These are phyloP conservation scores for Corynascus novoguineensis DNA, from an alignment of 495 filamentous ascomycete genomes.

Conservation along the genomic window DNA sequence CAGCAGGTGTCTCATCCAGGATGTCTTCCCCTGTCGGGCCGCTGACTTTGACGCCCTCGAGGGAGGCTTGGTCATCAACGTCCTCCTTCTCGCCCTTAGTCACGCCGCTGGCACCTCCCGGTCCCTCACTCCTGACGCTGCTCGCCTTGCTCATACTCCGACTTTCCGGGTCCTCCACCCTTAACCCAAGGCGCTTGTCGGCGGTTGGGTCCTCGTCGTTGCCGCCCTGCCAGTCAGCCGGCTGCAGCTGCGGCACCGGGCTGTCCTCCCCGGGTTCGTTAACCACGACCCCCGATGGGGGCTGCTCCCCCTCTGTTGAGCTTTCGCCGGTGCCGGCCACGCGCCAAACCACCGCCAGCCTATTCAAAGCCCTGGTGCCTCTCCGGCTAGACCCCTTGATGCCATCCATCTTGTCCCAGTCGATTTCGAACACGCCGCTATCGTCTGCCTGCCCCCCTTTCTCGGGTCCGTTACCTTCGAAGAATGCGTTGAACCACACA, in stretches of 20 bases:
- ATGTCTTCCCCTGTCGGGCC: conserved; percentile 31
- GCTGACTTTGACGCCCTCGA: conserved; percentile 29
- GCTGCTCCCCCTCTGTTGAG: conserved; percentile 15
- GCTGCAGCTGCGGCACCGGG: conserved; percentile 57
- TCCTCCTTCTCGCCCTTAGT: conserved; percentile 13
- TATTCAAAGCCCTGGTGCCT: conserved; percentile 75
- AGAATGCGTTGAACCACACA: conserved; percentile 94
- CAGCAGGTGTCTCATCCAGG: conserved; percentile 12
- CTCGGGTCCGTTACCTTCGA: conserved; percentile 75
- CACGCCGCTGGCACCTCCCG: not conserved
- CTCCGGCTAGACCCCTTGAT: conserved; percentile 74
- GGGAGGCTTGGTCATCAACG: conserved; percentile 22
- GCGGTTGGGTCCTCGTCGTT: conserved; percentile 40
- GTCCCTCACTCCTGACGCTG: conserved; percentile 33
- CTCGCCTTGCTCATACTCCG: conserved; percentile 60
- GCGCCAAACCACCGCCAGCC: conserved; percentile 81
- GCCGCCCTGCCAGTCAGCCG: conserved; percentile 67
- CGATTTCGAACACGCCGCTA: conserved; percentile 52
- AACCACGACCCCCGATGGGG: conserved; percentile 41
- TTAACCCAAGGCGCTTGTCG: conserved; percentile 59
- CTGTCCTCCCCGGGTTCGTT: conserved; percentile 56
- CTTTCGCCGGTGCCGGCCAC: conserved; percentile 23
- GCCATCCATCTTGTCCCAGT: conserved; percentile 58
- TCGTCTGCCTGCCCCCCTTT: conserved; percentile 44
- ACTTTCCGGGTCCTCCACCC: conserved; percentile 55